Base-by-base conservation (phyloP, 2,329 filamentous ascomycete genomes). In the Penicillium sclerotiorum region DNA sequence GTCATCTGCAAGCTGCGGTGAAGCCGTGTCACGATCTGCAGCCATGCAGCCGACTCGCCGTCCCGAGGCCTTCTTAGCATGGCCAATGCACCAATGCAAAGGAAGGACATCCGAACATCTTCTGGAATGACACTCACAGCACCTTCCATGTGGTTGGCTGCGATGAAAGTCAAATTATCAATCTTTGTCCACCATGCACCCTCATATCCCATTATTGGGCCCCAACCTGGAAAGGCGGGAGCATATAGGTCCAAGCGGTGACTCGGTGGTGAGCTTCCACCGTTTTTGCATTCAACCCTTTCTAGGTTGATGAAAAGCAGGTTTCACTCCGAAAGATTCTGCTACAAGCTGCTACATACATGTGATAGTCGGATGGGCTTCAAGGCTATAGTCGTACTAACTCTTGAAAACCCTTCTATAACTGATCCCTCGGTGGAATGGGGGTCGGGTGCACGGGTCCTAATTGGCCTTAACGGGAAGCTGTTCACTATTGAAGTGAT, bases 1-100 rank as follows among this genome's bases (percentile, higher is more conserved):
- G 53, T 60, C 58, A 61, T 58, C 57, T 60, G 57, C 53, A 37
- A 48, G 37, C 18, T 50, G 23, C 35, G 43, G 45, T 45, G 32
- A 45, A 35, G 49, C 18, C 52, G 45, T 49, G 42, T 46, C 40
- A 55, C 45, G 50, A 56, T 56, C 55, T 46, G 45, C 46, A 50
- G 42, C 33, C 43, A 48, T 56, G 50, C 48, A 53, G 45, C 49
- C 47, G 48, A 51, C 42, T 45, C 39, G 30, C 28, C 15, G 23
- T 50, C 40, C 47, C 43, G 49, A 46, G 47, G 35, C 33, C 23
- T 42, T 5, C 20, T 32, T n/a, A 18, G 20, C 40, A 22, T 43
- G 18, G 20, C 23, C 28, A 32, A 21, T 40, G 37, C 40, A 45
- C 23, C 28, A 32, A 21, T 40, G 37, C 40, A 45, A 40, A 30